These are phyloP conservation scores for Salix suchowensis DNA, from an alignment of 345 rosid species.

Conservation along the genomic window DNA sequence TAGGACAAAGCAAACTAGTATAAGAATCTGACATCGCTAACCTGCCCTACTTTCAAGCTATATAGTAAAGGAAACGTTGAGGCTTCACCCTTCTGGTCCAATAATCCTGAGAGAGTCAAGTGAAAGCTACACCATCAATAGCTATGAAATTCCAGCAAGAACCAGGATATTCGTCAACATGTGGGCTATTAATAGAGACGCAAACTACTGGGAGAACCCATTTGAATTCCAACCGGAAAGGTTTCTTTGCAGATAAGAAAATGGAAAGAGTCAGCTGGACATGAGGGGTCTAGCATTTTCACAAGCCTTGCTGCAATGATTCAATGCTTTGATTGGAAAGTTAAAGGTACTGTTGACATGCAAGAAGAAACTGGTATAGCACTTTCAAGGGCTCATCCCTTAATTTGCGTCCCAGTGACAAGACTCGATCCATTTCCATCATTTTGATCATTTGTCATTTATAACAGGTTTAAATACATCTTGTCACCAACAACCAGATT, in stretches of 20 bases:
- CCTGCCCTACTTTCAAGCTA: no score
- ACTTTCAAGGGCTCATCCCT: constrained; percentile 47
- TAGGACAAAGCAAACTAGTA: no score
- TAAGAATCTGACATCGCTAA: no score
- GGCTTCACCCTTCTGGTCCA: no score
- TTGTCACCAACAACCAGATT: neutral
- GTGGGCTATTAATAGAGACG: constrained; percentile 60
- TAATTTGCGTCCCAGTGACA: constrained; percentile 46
- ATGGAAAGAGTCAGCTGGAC: constrained; percentile 30
- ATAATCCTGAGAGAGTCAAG: no score
- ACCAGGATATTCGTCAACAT: constrained; percentile 28
- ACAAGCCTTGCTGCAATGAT: constrained; percentile 41
- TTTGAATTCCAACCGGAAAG: constrained; percentile 61
- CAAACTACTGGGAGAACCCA: constrained; percentile 52
- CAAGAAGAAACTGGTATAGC: constrained; percentile 51
- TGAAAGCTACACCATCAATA: no score
- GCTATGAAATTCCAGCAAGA: no score
- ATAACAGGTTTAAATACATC: neutral
- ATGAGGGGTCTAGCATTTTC: constrained; percentile 47
- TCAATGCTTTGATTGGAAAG: constrained; percentile 55
- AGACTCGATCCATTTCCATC: constrained; percentile 36
- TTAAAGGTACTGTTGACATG: constrained; percentile 44
- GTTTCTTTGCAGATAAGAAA: constrained; percentile 24
- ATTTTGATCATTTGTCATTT: constrained; percentile 1
- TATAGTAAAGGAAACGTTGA: no score